phyloP scores from a whole-genome alignment of 164 flowering plant genomes.

The Echeveria elegans region DNA sequence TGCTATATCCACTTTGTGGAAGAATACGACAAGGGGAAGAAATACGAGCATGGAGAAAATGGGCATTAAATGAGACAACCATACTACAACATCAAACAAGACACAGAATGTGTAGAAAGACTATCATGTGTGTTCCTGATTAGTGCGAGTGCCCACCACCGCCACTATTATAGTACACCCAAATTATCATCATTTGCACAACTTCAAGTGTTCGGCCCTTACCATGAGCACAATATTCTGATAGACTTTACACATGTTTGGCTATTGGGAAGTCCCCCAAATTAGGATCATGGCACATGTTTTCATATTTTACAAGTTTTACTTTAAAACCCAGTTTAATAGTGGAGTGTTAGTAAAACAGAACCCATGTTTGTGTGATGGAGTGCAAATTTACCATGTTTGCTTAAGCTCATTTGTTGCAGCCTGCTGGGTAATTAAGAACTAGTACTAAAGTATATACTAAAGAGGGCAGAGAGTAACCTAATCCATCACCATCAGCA shows the following conservation, averaged over 20 bases:
- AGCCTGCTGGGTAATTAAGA: background rate
- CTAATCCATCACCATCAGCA: background rate
- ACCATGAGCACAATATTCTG: background rate
- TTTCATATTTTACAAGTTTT: background rate
- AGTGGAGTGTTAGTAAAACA: background rate
- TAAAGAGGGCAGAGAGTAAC: no score
- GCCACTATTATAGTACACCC: background rate
- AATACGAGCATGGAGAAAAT: background rate
- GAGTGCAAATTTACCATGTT: background rate
- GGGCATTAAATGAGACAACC: background rate
- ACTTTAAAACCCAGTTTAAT: background rate
- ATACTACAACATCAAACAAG: background rate
- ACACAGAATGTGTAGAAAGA: background rate
- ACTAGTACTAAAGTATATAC: no score
- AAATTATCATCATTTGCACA: constrained; percentile 1
- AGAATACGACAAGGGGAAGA: background rate
- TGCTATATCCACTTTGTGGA: background rate
- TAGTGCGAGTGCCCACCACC: constrained; percentile 1
- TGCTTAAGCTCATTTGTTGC: background rate
- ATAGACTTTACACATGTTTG: background rate
- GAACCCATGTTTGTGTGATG: background rate
- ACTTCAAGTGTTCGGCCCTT: background rate
- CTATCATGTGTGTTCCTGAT: background rate
- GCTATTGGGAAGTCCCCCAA: constrained; percentile 1
- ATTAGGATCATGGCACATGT: constrained; percentile 1